Conservation (phyloP, 306 rosid genomes). For the Prunus mume region DNA sequence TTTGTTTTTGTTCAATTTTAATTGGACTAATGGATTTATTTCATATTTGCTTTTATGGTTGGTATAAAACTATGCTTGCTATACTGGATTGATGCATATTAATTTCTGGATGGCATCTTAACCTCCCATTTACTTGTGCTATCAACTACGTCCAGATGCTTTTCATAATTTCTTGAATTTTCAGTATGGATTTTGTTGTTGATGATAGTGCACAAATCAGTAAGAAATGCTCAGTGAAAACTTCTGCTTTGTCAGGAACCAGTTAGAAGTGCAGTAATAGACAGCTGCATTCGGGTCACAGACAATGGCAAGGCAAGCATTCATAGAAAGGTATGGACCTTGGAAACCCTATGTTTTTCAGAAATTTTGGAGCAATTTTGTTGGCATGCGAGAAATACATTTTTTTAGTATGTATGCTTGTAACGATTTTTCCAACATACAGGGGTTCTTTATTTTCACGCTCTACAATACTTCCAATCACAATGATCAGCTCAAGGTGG, state of each 20-base stretch:
- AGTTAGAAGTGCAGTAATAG: constrained; percentile 71
- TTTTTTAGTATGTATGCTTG: constrained; percentile 12
- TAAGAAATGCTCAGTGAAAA: constrained; percentile 12
- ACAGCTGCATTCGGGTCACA: constrained; percentile 59
- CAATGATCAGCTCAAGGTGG: constrained; percentile 77
- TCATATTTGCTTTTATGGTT: background rate
- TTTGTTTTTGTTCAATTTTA: background rate
- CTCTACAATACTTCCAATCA: constrained; percentile 62
- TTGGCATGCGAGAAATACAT: background rate
- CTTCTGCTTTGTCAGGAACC: constrained; percentile 57
- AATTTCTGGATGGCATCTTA: background rate
- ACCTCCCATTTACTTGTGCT: background rate
- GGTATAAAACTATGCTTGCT: background rate
- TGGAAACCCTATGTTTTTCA: background rate
- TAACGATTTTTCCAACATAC: constrained; percentile 27
- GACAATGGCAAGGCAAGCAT: constrained; percentile 81
- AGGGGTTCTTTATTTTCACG: constrained; percentile 72
- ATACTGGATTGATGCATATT: background rate
- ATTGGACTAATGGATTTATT: background rate
- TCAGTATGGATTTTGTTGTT: constrained; percentile 1
- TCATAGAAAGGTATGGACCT: constrained; percentile 52
- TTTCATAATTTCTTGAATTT: constrained; percentile 1
- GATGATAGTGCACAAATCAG: background rate
- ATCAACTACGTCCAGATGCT: constrained; percentile 1
- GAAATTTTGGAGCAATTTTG: background rate